Percentiles rank a stretch among this genome's conserved stretches.
Conservation (phyloP, 148 eudicot genomes). For the Euryodendron excelsum region DNA sequence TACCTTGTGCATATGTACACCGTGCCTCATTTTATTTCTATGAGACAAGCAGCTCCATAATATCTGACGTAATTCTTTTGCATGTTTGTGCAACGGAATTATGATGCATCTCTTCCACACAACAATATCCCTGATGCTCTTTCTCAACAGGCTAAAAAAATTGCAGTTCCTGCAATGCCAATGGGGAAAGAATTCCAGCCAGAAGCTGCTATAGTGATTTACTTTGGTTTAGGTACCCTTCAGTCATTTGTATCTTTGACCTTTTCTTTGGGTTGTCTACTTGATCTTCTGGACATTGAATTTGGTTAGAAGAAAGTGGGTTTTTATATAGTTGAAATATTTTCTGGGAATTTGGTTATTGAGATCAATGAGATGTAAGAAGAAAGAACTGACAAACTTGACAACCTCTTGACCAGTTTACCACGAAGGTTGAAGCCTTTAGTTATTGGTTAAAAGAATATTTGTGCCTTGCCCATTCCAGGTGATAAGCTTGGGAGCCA, state of each 20-base stretch:
- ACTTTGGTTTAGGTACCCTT: slow-evolving; percentile 67
- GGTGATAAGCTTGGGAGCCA: slow-evolving; percentile 97
- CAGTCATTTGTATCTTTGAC: too few relatives aligned
- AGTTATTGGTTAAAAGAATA: neutral
- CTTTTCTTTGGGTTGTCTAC: neutral
- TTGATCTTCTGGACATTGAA: neutral
- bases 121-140: slow-evolving; percentile 77
- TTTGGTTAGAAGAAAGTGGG: neutral
- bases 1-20: neutral
- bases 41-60: neutral
- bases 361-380: slow-evolving; percentile 1
- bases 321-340: neutral
- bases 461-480: slow-evolving; percentile 23
- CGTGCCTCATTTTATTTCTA: neutral
- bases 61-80: neutral
- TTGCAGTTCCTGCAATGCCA: slow-evolving; percentile 84
- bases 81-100: slow-evolving; percentile 59
- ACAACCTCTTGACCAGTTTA: neutral
- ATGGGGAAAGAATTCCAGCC: slow-evolving; percentile 68
- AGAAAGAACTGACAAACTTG: neutral
- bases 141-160: slow-evolving; percentile 55
- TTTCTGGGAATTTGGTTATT: neutral
- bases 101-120: slow-evolving; percentile 72
- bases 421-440: neutral
- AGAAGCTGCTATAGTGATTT: slow-evolving; percentile 92